These are phyloP conservation scores for Pythium utonaiense DNA, from an alignment of 352 stramenopile species.

Conservation along the genomic window DNA sequence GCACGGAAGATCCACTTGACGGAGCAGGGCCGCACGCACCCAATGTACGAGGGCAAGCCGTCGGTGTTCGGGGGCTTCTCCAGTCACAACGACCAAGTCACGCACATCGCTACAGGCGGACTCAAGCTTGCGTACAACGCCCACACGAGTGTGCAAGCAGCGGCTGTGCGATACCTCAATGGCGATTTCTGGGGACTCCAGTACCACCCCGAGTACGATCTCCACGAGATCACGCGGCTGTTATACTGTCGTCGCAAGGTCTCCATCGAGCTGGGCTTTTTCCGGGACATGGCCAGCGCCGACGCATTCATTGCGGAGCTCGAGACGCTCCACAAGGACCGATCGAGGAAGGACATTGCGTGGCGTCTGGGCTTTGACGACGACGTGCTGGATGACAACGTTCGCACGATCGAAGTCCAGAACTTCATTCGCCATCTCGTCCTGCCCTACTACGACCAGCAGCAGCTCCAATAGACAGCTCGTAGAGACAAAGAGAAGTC, in stretches of 20 bases:
- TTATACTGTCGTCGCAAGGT: slow-evolving; percentile 61
- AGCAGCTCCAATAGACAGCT: slow-evolving; percentile 2
- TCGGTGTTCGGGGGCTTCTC: slow-evolving; percentile 68
- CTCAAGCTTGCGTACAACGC: slow-evolving; percentile 52
- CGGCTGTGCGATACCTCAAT: slow-evolving; percentile 48
- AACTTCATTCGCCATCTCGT: slow-evolving; percentile 77
- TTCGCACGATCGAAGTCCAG: slow-evolving; percentile 62
- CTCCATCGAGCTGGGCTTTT: slow-evolving; percentile 63
- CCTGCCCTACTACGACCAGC: slow-evolving; percentile 45
- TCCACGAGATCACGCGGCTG: slow-evolving; percentile 73
- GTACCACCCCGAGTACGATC: slow-evolving; percentile 77
- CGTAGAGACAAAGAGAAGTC: too few relatives aligned
- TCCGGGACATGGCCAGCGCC: slow-evolving; percentile 41
- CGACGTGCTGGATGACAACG: slow-evolving; percentile 63
- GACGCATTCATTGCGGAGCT: slow-evolving; percentile 49
- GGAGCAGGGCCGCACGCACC: slow-evolving; percentile 48
- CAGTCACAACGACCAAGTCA: slow-evolving; percentile 77
- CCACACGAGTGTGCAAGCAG: slow-evolving; percentile 60
- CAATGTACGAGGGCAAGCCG: slow-evolving; percentile 71
- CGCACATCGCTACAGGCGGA: slow-evolving; percentile 44
- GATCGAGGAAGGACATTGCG: slow-evolving; percentile 48
- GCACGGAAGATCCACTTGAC: slow-evolving; percentile 69
- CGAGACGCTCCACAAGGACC: slow-evolving; percentile 53
- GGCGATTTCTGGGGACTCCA: slow-evolving; percentile 78
- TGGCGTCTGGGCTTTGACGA: slow-evolving; percentile 62